A percentile compares a stretch with the other conserved stretches of the same genome.
phyloP scores from a whole-genome alignment of 306 rosid species.

The Vachellia pachyceras region DNA sequence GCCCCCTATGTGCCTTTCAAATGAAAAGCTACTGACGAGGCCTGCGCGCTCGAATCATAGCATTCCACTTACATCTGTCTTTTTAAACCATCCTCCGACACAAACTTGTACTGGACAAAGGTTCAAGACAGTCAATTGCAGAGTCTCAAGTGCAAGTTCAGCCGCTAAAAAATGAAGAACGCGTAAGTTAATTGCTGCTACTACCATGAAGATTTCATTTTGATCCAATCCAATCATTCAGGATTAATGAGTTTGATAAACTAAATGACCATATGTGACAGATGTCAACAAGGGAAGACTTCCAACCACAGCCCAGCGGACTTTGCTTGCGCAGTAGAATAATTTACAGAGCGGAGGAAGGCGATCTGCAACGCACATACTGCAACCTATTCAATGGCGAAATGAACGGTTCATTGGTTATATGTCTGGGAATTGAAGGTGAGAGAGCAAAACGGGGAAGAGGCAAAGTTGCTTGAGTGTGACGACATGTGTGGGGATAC shows the following conservation, averaged over 20 bases:
- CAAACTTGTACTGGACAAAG: not conserved
- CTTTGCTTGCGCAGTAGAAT: too few species aligned
- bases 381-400: not conserved
- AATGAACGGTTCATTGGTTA: not conserved
- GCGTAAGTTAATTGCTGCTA: too few species aligned
- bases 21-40: not conserved
- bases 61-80: not conserved
- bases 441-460: not conserved
- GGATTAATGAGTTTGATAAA: too few species aligned
- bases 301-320: too few species aligned
- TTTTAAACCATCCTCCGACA: not conserved
- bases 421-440: not conserved
- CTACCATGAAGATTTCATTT: too few species aligned
- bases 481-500: constrained; percentile 48
- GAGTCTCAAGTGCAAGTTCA: too few species aligned
- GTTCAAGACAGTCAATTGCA: not conserved
- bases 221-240: too few species aligned
- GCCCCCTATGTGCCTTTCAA: not conserved
- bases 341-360: not conserved
- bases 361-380: not conserved
- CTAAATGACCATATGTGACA: too few species aligned
- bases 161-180: too few species aligned
- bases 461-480: constrained; percentile 8
- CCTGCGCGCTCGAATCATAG: not conserved
- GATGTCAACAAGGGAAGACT: too few species aligned